Evolutionary conservation across 1,284 basidiomycete genomes (phyloP).

Genomic region (Mycena citricolor): DNA sequence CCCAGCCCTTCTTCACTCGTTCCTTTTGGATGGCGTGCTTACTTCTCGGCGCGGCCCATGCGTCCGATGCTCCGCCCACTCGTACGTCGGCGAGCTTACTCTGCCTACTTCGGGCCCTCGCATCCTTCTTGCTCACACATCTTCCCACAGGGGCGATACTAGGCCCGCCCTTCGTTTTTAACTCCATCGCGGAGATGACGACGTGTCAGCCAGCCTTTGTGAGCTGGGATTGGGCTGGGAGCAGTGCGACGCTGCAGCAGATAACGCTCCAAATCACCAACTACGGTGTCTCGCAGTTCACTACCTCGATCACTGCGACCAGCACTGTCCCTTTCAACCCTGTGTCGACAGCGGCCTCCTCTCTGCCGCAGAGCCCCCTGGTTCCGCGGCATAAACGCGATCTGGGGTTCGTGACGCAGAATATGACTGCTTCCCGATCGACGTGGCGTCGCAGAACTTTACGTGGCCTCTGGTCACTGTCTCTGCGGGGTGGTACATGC

Average conservation of each 20-base stretch:
- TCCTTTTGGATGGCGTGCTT: no score
- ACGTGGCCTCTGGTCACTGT: slow-evolving; percentile 40
- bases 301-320: slow-evolving; percentile 1
- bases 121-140: no score
- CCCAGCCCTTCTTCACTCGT: no score
- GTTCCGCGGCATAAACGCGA: slow-evolving; percentile 9
- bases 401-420: slow-evolving; percentile 1
- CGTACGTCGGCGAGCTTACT: no score
- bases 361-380: neutral
- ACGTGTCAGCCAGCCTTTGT: slow-evolving; percentile 39
- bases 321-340: no score
- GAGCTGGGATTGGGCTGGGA: slow-evolving; percentile 40
- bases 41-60: no score
- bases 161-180: slow-evolving; percentile 24
- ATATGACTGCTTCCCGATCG: slow-evolving; percentile 12
- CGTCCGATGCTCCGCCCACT: no score
- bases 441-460: slow-evolving; percentile 21
- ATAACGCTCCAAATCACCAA: slow-evolving; percentile 38
- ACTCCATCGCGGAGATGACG: slow-evolving; percentile 28
- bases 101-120: no score
- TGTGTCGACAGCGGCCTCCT: no score
- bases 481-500: slow-evolving; percentile 43
- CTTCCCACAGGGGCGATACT: neutral
- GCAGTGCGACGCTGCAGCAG: slow-evolving; percentile 11
- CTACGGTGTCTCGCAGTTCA: slow-evolving; percentile 27